Conservation (phyloP, 176 grass and related monocot species). For the Triticum turgidum region DNA sequence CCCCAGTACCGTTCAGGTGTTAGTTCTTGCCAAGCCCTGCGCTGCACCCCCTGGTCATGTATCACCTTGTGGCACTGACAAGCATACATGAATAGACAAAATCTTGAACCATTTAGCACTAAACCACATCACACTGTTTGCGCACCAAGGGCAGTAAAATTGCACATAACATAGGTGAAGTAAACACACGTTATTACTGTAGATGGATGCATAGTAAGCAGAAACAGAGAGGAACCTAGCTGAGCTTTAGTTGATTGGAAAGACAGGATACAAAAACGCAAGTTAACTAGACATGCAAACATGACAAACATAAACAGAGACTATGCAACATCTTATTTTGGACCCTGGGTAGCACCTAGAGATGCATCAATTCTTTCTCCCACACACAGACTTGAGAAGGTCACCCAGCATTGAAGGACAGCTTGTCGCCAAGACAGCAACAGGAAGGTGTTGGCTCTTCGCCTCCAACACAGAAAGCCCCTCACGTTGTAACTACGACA, state of each 20-base stretch:
- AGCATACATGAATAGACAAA: background rate
- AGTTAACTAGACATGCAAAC: background rate
- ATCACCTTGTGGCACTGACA: background rate
- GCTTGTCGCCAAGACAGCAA: background rate
- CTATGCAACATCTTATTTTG: too few relatives aligned
- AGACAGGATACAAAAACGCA: background rate
- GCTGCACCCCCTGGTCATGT: background rate
- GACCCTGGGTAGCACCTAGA: too few relatives aligned
- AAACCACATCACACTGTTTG: background rate
- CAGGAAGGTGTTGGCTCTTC: background rate
- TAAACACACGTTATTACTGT: background rate
- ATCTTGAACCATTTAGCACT: background rate
- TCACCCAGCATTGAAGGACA: background rate
- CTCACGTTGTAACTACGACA: background rate
- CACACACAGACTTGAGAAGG: background rate
- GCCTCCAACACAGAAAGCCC: background rate
- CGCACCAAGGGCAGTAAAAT: too few relatives aligned
- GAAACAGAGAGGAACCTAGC: background rate
- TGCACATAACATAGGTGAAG: too few relatives aligned
- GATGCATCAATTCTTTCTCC: background rate
- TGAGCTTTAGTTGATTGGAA: background rate
- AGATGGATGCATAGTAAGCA: background rate
- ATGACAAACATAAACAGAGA: too few relatives aligned
- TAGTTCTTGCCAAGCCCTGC: background rate
- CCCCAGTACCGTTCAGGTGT: too few relatives aligned